These are phyloP conservation scores for Lecanicillium sp. DNA, from an alignment of 2,329 filamentous ascomycete genomes.

Conservation along the genomic window DNA sequence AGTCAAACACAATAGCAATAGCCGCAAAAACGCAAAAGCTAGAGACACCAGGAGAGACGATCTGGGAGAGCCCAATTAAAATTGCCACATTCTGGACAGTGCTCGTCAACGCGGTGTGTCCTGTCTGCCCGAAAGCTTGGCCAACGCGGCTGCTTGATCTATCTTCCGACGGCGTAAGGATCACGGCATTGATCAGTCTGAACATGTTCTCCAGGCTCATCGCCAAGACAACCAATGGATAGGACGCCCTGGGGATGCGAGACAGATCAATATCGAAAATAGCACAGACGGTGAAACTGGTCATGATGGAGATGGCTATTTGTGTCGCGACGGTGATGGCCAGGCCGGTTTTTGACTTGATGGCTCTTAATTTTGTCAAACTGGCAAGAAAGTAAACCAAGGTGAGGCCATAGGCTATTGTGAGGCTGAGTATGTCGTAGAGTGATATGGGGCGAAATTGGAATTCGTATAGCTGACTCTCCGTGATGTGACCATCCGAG, in stretches of 20 bases:
- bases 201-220: conserved; percentile 77
- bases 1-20: conserved; percentile 68
- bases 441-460: conserved; percentile 67
- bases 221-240: conserved; percentile 68
- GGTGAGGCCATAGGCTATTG: conserved; percentile 57
- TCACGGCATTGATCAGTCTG: conserved; percentile 68
- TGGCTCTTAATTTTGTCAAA: conserved; percentile 61
- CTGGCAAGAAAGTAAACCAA: conserved; percentile 58
- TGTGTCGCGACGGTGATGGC: conserved; percentile 64
- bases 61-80: conserved; percentile 54
- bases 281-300: conserved; percentile 73
- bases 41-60: conserved; percentile 63
- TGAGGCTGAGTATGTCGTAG: conserved; percentile 56
- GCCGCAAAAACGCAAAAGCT: conserved; percentile 72
- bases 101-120: conserved; percentile 60
- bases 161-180: conserved; percentile 62
- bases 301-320: conserved; percentile 64
- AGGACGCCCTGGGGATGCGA: conserved; percentile 64
- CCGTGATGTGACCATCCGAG: conserved; percentile 41
- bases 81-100: conserved; percentile 62
- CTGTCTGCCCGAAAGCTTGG: conserved; percentile 65
- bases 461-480: conserved; percentile 66
- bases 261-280: conserved; percentile 69
- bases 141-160: conserved; percentile 63
- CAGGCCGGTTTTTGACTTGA: conserved; percentile 69